Base-by-base conservation (phyloP, 441 rosid species). In the Gossypium trilobum region DNA sequence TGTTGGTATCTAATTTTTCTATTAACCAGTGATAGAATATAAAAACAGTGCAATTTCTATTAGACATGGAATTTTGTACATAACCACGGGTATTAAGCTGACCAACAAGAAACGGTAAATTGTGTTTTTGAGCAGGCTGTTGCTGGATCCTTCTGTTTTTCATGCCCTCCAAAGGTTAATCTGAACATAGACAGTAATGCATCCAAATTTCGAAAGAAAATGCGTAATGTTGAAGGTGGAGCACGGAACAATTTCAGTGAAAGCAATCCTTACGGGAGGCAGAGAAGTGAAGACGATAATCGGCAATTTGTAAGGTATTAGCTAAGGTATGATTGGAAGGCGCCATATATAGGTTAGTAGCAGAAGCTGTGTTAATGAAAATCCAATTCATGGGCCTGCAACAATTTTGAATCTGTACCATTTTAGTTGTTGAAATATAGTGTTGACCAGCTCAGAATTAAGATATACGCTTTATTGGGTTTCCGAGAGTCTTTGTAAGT, bases 81-180 rank as follows among this genome's bases (percentile, higher is more conserved):
- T 25, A 25, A 25, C 29, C 29, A 25, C 0, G 29, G 3, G 29
- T 25, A 3, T 25, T 25, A 25, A 25, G 29, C 29, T 25, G 29
- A 25, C 29, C 29, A 25, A 25, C 29, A 25, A 25, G 29, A 25
- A 3, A 25, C 29, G 29, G 29, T 25, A 25, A 25, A 25, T 25
- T 58, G 54, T 66, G 63, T 74, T 6, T n/a, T 56, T 74, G 74
- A 74, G 74, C 89, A 95, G 99, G 95, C 91, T 0, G 92, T 95
- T 52, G 97, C 99, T 14, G 83, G 89, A 65, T 95, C 98, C 3
- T 93, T 95, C 77, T 88, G 98, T 82, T 95, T 95, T 81, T 87
- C 99, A 0, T 71, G 85, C 33, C 98, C 98, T 1, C 97, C 98
- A 0, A 95, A 93, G 84, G 96, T 95, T 76, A 88, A 82, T 76